Evolutionary conservation across 805 yeast genomes (phyloP), one percentile per base, ranked within the genome.

Genomic region (Cyberlindnera samutprakarnensis): DNA sequence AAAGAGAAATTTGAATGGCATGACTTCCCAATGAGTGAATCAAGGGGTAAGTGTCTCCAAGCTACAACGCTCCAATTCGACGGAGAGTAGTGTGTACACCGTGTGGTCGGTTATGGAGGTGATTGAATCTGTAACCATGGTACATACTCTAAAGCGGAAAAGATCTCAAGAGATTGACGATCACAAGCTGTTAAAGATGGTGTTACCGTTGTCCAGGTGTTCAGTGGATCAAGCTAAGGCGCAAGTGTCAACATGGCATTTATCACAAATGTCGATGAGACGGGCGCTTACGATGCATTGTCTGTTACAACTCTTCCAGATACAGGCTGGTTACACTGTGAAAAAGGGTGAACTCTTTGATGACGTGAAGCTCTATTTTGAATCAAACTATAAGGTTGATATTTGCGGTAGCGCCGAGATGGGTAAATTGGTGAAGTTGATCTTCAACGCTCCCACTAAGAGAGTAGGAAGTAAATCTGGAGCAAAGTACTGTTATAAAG

Each of bases 381-480:
- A 32, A n/a, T 14, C 17, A 13, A 11, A 21, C 26, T 34, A 39
- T 20, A 14, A 18, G 13, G 13, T 18, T 6, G 18, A 14, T 4
- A 7, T 22, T 5, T 25, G 31, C 11, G 39, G 39, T 4, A 19
- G 18, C 11, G 35, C 45, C 13, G 37, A 41, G 25, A 29, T 41
- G 23, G 45, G 42, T 3, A 41, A 41, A 31, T 27, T 41, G 11
- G 31, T 38, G 28, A 38, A 34, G 23, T 12, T 25, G 15, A 23
- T 36, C 8, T 31, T 25, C 23, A 19, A 23, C 2, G 29, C 33
- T 16, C 19, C 32, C 11, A 38, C 42, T 2, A 27, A 37, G 14
- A 66, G 96, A 33, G 61, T 86, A 32, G 96, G 96, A 2, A 73
- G 78, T 53, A 65, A 94, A 30, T 88, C 88, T 2, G 81, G 78